Conservation (phyloP, 441 rosid species). For the Gossypium davidsonii region DNA sequence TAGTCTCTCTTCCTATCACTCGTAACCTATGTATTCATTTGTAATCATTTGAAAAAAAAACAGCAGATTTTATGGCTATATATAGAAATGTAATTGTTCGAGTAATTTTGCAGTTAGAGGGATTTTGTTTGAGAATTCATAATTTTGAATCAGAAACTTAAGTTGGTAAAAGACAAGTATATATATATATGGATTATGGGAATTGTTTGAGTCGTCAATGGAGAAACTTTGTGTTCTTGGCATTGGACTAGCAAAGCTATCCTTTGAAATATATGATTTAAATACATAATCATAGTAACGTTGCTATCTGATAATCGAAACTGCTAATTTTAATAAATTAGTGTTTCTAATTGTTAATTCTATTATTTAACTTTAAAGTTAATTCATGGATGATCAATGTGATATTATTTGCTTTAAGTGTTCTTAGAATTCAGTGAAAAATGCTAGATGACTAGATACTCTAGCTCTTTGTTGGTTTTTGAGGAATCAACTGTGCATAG, state of each 20-base stretch:
- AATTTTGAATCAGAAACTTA: not conserved
- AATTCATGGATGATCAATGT: not conserved
- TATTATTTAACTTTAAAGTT: not conserved
- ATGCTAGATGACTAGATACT: not conserved
- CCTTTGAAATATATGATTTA: not conserved
- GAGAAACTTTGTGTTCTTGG: not conserved
- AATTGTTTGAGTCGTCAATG: not conserved
- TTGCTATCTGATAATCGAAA: not conserved
- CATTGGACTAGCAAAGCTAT: not conserved
- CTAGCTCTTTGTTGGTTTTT: not conserved
- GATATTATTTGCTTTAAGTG: not conserved
- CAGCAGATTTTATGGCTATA: not conserved
- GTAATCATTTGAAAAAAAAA: not conserved
- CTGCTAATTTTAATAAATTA: not conserved
- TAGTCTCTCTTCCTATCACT: slow-evolving; percentile 20
- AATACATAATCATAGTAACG: not conserved
- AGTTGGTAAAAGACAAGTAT: not conserved
- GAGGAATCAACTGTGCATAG: not conserved
- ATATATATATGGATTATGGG: not conserved
- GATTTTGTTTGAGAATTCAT: not conserved
- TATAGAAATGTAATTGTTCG: not conserved
- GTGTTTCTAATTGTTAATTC: not conserved
- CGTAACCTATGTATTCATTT: not conserved
- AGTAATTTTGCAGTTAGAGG: not conserved
- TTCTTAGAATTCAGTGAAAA: not conserved